phyloP scores from a whole-genome alignment of 805 yeast species.

The Lipomyces orientalis region DNA sequence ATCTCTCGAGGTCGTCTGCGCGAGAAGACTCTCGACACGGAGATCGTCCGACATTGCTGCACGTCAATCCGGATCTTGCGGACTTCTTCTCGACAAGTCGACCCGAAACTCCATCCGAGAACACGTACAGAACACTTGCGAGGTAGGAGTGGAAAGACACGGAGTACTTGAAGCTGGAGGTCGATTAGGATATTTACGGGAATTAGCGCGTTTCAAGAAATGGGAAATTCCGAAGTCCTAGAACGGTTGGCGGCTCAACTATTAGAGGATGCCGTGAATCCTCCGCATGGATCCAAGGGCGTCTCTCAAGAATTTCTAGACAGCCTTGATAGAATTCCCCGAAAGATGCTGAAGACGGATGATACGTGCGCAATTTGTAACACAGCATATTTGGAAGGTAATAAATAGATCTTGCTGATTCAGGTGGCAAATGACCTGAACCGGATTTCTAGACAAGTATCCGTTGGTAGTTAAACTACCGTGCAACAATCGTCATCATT shows the following conservation, averaged over 20 bases:
- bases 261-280: constrained; percentile 27
- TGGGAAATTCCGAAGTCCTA: constrained; percentile 26
- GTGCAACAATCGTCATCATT: constrained; percentile 71
- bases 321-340: constrained; percentile 71
- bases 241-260: constrained; percentile 31
- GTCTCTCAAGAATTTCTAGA: constrained; percentile 76
- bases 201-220: constrained; percentile 29
- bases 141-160: constrained; percentile 13
- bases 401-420: not conserved
- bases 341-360: constrained; percentile 47
- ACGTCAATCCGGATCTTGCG: constrained; percentile 34
- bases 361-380: constrained; percentile 89
- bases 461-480: constrained; percentile 80
- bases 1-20: constrained; percentile 12
- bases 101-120: constrained; percentile 6
- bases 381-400: constrained; percentile 60
- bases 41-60: constrained; percentile 25
- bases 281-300: constrained; percentile 48
- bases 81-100: constrained; percentile 33
- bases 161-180: not conserved
- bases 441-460: constrained; percentile 56
- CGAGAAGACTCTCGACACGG: not conserved
- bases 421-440: not conserved
- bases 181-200: not conserved
- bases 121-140: constrained; percentile 26